Conservation (phyloP, 2,329 filamentous ascomycete genomes). For the Penicillium capsulatum region DNA sequence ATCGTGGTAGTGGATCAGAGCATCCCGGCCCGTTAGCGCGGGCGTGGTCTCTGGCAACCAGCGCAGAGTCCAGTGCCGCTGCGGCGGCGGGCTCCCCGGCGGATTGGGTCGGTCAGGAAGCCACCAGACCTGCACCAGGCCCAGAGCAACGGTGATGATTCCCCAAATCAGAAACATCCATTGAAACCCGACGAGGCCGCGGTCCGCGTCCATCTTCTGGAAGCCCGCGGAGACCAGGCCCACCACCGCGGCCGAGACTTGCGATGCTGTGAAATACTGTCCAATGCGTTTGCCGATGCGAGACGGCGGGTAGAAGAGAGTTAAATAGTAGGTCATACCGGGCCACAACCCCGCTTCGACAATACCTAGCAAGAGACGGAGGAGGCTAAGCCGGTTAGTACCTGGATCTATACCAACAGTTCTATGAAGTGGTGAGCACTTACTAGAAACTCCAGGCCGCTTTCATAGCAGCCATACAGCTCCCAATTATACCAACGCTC, state of each 20-base stretch:
- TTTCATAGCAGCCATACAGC: slow-evolving; percentile 76
- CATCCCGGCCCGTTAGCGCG: slow-evolving; percentile 71
- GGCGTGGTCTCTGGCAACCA: slow-evolving; percentile 68
- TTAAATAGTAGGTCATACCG: slow-evolving; percentile 89
- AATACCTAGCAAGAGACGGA: slow-evolving; percentile 77
- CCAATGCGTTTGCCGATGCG: slow-evolving; percentile 84
- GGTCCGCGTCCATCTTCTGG: slow-evolving; percentile 78
- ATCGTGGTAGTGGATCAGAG: slow-evolving; percentile 76
- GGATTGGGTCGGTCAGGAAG: slow-evolving; percentile 75
- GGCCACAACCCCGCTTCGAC: slow-evolving; percentile 95
- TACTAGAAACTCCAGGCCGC: slow-evolving; percentile 81
- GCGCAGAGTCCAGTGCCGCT: slow-evolving; percentile 45
- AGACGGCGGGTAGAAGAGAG: slow-evolving; percentile 84
- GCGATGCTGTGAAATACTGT: slow-evolving; percentile 81
- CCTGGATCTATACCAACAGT: neutral
- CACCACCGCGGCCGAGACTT: slow-evolving; percentile 83
- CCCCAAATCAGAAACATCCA: slow-evolving; percentile 87
- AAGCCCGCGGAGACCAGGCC: slow-evolving; percentile 87
- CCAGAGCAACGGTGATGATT: slow-evolving; percentile 66
- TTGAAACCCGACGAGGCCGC: slow-evolving; percentile 64
- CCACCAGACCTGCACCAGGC: slow-evolving; percentile 78
- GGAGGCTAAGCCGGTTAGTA: slow-evolving; percentile 45
- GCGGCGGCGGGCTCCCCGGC: slow-evolving; percentile 47
- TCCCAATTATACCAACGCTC: slow-evolving; percentile 77
- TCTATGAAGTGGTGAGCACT: too few relatives aligned